Base-by-base conservation (phyloP, 1,139 yeast species). In the Geotrichum klebahnii region DNA sequence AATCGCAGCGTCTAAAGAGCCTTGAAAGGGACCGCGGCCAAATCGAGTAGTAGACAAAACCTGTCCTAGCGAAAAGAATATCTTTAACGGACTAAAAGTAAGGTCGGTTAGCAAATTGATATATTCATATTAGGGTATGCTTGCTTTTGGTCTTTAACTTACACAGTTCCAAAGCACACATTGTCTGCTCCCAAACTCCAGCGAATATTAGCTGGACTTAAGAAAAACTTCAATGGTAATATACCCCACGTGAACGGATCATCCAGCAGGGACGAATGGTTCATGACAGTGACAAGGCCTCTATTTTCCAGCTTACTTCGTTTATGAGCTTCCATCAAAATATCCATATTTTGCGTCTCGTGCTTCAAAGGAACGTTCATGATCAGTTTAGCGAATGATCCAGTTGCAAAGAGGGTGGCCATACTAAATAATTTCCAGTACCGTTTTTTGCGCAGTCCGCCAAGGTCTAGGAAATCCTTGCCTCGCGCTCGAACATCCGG, bases 161-260 rank as follows among this genome's bases (percentile, higher is more conserved):
- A 57, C 54, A 17, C 17, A 37, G 74, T 80, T 24, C 81, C 79
- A 66, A 92, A 92, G 64, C 97, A 90, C 33, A 92, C 80, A 64
- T 92, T 90, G 52, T 84, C 81, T 6, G 98, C 97, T 0, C 96
- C 98, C 56, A 92, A 74, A 4, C 96, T 90, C 97, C 97, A 92
- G 61, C 98, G 73, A 50, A 89, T 78, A 51, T 80, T 77, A 56
- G 82, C 84, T 14, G 86, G 70, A 53, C 82, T 79, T 19, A 71
- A 67, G 57, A 80, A 84, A 58, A 78, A 80, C 44, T 80, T 52
- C 34, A 50, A 73, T 0, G 97, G 97, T 53, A 90, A 72, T 41
- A 86, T 79, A 0, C 95, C 96, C 84, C 95, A 92, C 47, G 88
- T 72, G 28, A 87, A 76, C 0, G 98, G 98, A 62, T 92, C 98